These are phyloP conservation scores for Flammula alnicola DNA, from an alignment of 1,284 basidiomycete species.

Conservation along the genomic window DNA sequence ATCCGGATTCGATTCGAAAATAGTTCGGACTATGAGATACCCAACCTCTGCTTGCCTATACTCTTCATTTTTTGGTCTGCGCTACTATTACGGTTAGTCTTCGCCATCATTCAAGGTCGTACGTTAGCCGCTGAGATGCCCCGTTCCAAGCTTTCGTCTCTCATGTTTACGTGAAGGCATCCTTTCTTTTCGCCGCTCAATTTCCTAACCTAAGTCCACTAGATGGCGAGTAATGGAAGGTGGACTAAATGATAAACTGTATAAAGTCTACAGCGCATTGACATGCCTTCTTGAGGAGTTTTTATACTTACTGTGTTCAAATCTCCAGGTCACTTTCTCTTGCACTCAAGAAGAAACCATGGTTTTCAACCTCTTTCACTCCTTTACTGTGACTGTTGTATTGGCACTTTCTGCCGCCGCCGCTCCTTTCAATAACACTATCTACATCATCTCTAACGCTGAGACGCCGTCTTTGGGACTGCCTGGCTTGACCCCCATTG, in stretches of 20 bases:
- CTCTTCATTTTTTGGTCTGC: too few relatives aligned
- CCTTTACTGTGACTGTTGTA: conserved; percentile 1
- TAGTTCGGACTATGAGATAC: too few relatives aligned
- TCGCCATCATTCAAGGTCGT: too few relatives aligned
- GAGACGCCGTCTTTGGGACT: conserved; percentile 20
- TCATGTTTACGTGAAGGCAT: not conserved
- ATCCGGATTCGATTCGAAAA: too few relatives aligned
- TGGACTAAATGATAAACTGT: too few relatives aligned
- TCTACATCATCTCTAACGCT: conserved; percentile 25
- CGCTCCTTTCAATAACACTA: conserved; percentile 16
- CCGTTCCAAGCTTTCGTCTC: not conserved
- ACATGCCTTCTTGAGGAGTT: too few relatives aligned
- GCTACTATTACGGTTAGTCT: too few relatives aligned
- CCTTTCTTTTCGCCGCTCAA: conserved; percentile 9
- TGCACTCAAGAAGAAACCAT: too few relatives aligned
- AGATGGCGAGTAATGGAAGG: too few relatives aligned
- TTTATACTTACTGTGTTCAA: not conserved
- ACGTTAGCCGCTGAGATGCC: not conserved
- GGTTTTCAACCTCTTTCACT: conserved; percentile 4
- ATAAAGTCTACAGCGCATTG: too few relatives aligned
- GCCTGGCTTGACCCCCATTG: conserved; percentile 20
- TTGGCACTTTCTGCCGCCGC: not conserved
- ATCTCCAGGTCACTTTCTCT: too few relatives aligned
- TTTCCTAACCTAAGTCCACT: conserved; percentile 11
- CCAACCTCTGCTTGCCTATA: too few relatives aligned